A percentile compares a stretch with the other conserved stretches of the same genome.
Conservation (phyloP, 495 filamentous ascomycete species). For the Hypoxylon subgilvum region DNA sequence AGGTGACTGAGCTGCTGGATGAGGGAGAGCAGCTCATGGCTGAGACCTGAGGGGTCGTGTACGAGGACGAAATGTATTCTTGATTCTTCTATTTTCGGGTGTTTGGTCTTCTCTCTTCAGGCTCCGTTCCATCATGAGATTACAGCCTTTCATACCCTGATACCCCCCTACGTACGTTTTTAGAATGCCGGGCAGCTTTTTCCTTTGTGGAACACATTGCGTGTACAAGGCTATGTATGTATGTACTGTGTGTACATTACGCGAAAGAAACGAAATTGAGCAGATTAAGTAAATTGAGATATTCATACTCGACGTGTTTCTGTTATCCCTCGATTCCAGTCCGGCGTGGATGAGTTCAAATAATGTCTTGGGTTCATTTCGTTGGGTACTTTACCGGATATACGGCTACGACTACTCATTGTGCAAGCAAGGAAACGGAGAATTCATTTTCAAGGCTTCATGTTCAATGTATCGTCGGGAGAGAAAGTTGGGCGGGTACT, state of each 20-base stretch:
- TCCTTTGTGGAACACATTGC: constrained; percentile 3
- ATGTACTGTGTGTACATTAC: not conserved
- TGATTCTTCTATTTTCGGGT: constrained; percentile 13
- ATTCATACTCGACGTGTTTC: not conserved
- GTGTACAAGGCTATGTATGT: no score
- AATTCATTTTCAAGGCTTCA: not conserved
- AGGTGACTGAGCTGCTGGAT: constrained; percentile 83
- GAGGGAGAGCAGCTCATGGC: constrained; percentile 92
- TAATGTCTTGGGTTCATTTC: no score
- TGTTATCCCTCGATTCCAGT: not conserved
- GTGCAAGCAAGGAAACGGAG: no score
- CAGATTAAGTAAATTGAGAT: not conserved
- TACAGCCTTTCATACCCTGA: constrained; percentile 26
- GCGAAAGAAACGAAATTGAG: constrained; percentile 8
- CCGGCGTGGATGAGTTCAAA: not conserved
- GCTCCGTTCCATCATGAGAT: constrained; percentile 23
- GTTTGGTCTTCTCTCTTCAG: constrained; percentile 26
- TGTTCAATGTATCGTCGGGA: no score
- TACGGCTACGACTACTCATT: no score
- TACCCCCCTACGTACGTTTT: constrained; percentile 23
- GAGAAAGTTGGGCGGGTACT: constrained; percentile 15
- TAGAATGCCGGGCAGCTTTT: constrained; percentile 21
- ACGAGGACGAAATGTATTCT: not conserved
- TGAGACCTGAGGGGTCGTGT: constrained; percentile 55
- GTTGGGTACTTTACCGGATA: no score